phyloP scores from a whole-genome alignment of 164 flowering plant species.

The Aristolochia fimbriata region DNA sequence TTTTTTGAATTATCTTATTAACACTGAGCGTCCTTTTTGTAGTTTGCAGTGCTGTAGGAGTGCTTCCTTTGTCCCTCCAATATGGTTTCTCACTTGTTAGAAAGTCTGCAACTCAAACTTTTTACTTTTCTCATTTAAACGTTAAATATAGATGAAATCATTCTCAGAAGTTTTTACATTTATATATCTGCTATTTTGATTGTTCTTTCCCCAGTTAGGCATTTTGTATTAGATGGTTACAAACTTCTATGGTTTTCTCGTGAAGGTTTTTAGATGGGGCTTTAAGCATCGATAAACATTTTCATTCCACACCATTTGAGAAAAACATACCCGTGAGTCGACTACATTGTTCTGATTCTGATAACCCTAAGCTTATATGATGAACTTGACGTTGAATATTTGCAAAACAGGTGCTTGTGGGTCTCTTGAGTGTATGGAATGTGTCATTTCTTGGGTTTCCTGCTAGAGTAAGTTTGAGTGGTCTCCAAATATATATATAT shows the following conservation, averaged over 20 bases:
- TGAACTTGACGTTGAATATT: background rate
- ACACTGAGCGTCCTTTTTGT: conserved; percentile 22
- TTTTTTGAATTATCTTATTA: background rate
- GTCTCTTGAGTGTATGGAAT: conserved; percentile 92
- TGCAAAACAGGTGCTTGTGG: conserved; percentile 68
- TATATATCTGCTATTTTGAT: background rate
- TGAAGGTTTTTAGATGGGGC: conserved; percentile 89
- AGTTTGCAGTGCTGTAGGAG: conserved; percentile 99
- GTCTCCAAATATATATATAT: conserved; percentile 1
- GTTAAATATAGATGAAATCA: background rate
- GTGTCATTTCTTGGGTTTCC: conserved; percentile 90
- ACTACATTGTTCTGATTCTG: too few relatives aligned
- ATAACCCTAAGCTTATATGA: too few relatives aligned
- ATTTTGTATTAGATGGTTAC: background rate
- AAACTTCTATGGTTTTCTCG: background rate
- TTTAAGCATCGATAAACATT: conserved; percentile 82
- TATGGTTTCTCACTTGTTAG: conserved; percentile 86
- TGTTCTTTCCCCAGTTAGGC: background rate
- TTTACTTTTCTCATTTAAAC: background rate
- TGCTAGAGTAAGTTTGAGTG: conserved; percentile 63
- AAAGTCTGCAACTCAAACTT: conserved; percentile 37
- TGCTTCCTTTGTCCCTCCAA: conserved; percentile 88
- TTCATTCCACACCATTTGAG: conserved; percentile 61
- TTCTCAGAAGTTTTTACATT: background rate
- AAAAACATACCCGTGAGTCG: conserved; percentile 77